Base-by-base conservation (phyloP, 2,329 filamentous ascomycete species). In the Botrytis deweyae region DNA sequence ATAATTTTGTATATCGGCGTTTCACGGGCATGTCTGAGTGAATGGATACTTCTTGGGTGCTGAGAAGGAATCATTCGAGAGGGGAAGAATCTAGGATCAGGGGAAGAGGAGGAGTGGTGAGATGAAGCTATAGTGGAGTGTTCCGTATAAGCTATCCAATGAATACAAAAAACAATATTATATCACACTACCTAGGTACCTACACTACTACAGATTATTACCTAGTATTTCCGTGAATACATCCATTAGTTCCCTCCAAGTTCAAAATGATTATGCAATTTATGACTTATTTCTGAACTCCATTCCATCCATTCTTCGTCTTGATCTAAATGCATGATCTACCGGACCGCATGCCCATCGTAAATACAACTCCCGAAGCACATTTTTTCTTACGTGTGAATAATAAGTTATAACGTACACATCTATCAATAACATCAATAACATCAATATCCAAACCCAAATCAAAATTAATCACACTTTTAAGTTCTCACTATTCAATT, bases 1-100 rank as follows among this genome's bases (percentile, higher is more conserved):
- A 78, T 71, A 73, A 78, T 77, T 69, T 55, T 33, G 49, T 33
- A 44, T 74, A 58, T 75, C 76, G 78, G 78, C 79, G 78, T 78
- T 78, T 79, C 49, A 72, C 22, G 38, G 71, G 63, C 49, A 64
- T 73, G 76, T 78, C 76, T 75, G 72, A 76, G 77, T 74, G 62
- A 20, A 65, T 64, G 64, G 59, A 42, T 42, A 76, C 74, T 76
- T 78, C n/a, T 22, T 46, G 20, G 16, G 29, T 42, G 40, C 33
- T 58, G n/a, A n/a, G 25, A 38, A 20, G n/a, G 42, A 52, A 44
- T 22, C 20, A 29, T 58, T 12, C 20, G 14, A 14, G 38, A n/a
- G 46, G 49, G 64, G 68, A 75, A 72, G 52, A 63, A 63, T 40
- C 63, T 44, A 20, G 73, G 76, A 75, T 75, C 76, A 74, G 49